These are phyloP conservation scores for Ceratocystis variospora DNA, from an alignment of 2,329 filamentous ascomycete species.

Conservation along the genomic window DNA sequence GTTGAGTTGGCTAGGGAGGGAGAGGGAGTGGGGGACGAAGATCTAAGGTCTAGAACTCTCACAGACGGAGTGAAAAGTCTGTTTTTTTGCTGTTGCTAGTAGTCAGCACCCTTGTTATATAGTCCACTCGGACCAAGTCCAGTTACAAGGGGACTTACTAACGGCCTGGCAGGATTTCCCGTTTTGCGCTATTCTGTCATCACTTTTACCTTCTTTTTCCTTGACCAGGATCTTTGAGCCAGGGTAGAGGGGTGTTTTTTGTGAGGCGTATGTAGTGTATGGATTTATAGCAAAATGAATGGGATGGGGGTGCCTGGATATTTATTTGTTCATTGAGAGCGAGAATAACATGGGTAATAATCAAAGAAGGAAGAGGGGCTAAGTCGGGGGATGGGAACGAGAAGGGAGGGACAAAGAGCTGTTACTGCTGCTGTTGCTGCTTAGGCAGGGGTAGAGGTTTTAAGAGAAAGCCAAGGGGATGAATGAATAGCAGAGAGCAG, in stretches of 20 bases:
- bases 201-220: not conserved
- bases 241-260: not conserved
- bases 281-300: not conserved
- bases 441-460: constrained; percentile 22
- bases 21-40: constrained; percentile 18
- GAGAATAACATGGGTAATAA: not conserved
- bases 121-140: not conserved
- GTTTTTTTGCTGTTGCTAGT: not conserved
- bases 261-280: not conserved
- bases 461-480: constrained; percentile 18
- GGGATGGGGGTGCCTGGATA: not conserved
- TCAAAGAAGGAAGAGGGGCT: constrained; percentile 5
- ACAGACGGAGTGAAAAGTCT: constrained; percentile 21
- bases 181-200: constrained; percentile 7
- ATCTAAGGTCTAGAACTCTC: constrained; percentile 19
- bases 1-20: not conserved
- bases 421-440: no score
- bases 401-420: no score
- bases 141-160: constrained; percentile 4
- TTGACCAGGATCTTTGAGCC: not conserved
- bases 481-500: not conserved
- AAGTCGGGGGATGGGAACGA: not conserved
- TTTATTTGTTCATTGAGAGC: not conserved
- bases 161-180: constrained; percentile 2
- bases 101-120: not conserved